Percentiles rank a stretch among this genome's conserved stretches.
Conservation (phyloP, 495 filamentous ascomycete genomes). For the Opeltia flavorubescens region DNA sequence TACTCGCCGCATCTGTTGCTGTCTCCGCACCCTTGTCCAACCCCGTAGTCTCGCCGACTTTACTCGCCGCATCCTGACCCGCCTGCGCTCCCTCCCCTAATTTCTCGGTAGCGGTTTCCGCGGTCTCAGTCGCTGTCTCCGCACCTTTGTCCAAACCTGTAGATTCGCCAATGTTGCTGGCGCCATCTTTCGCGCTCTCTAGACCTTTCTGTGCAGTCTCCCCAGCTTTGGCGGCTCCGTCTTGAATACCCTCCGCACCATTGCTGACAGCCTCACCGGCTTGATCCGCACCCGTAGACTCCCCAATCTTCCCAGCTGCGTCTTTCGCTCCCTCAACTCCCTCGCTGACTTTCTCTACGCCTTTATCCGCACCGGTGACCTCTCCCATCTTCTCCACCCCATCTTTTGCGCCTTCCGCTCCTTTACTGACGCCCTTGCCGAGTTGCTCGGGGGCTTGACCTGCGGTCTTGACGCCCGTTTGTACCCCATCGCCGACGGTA, state of each 20-base stretch:
- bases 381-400: constrained; percentile 16
- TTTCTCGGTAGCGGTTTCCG: not conserved
- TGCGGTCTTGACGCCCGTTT: not conserved
- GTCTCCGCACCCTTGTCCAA: not conserved
- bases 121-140: not conserved
- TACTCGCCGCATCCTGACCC: not conserved
- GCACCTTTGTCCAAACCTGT: not conserved
- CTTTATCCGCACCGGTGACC: constrained; percentile 7
- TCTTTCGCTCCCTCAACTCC: not conserved
- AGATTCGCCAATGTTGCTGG: not conserved
- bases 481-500: not conserved
- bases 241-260: not conserved
- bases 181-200: constrained; percentile 1
- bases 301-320: not conserved
- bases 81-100: not conserved
- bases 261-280: not conserved
- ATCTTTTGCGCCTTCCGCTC: not conserved
- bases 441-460: not conserved
- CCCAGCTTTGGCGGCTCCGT: not conserved
- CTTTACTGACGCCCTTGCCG: not conserved
- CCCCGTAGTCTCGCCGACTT: not conserved
- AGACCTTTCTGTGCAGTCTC: not conserved
- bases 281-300: not conserved
- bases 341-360: not conserved
- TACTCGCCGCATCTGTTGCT: not conserved